These are phyloP conservation scores for Daldinia caldariorum DNA, from an alignment of 495 filamentous ascomycete genomes.

Conservation along the genomic window DNA sequence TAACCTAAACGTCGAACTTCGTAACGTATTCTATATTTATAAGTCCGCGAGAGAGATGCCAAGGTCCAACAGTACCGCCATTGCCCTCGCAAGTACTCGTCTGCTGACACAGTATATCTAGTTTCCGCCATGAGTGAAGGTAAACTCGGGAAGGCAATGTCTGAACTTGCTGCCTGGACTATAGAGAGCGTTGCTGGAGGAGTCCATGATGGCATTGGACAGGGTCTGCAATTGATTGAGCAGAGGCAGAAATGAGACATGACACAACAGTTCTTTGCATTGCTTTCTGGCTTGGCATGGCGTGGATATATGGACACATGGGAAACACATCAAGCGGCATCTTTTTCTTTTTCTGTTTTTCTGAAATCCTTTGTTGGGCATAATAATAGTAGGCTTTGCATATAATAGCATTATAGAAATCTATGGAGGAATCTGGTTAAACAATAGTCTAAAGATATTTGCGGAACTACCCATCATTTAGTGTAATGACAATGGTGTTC, in stretches of 20 bases:
- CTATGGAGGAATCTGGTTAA: slow-evolving; percentile 2
- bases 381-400: slow-evolving; percentile 14
- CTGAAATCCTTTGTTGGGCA: not conserved
- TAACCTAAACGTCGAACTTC: not conserved
- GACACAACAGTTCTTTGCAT: slow-evolving; percentile 26
- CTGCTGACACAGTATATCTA: slow-evolving; percentile 19
- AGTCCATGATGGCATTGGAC: slow-evolving; percentile 70
- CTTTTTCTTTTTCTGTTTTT: not conserved
- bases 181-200: slow-evolving; percentile 68
- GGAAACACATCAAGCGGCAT: slow-evolving; percentile 1
- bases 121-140: slow-evolving; percentile 66
- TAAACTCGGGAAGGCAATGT: slow-evolving; percentile 62
- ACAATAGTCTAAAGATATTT: slow-evolving; percentile 6
- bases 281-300: slow-evolving; percentile 10
- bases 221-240: slow-evolving; percentile 65
- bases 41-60: not conserved
- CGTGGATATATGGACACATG: slow-evolving; percentile 6
- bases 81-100: not conserved
- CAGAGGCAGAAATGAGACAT: slow-evolving; percentile 39
- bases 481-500: slow-evolving; percentile 12
- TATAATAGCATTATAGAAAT: slow-evolving; percentile 30
- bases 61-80: not conserved
- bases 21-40: not conserved
- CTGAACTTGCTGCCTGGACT: slow-evolving; percentile 64
- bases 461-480: slow-evolving; percentile 5